Evolutionary conservation across 257 asterid genomes (phyloP).

Genomic region (Ilex asprella): DNA sequence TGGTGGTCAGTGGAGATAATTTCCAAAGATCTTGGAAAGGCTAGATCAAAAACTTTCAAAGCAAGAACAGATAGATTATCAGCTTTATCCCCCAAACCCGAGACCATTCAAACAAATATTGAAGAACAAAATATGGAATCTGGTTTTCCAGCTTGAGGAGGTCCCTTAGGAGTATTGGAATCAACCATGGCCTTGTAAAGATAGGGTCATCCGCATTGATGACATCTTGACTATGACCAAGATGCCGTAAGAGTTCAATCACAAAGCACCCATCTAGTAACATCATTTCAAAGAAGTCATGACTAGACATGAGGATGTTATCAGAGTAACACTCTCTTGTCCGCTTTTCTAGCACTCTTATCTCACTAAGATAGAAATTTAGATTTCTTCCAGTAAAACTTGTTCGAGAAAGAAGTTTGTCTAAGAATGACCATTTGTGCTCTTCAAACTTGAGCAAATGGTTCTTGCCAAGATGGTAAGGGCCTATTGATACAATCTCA

Average conservation of each 20-base stretch:
- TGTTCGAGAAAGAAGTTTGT: neutral
- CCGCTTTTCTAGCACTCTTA: neutral
- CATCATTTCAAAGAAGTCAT: slow-evolving; percentile 5
- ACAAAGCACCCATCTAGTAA: slow-evolving; percentile 1
- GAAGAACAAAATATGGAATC: too few relatives aligned
- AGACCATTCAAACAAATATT: neutral
- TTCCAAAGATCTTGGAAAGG: too few relatives aligned
- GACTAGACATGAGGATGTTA: neutral
- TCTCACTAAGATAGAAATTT: too few relatives aligned
- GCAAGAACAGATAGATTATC: too few relatives aligned
- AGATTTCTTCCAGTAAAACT: too few relatives aligned
- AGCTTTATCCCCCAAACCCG: neutral
- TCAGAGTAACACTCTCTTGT: neutral
- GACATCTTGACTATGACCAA: neutral
- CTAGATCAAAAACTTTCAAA: too few relatives aligned
- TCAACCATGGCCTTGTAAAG: neutral
- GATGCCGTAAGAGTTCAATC: neutral
- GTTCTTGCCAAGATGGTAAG: too few relatives aligned
- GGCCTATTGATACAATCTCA: too few relatives aligned
- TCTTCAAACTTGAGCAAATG: neutral
- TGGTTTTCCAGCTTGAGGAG: too few relatives aligned
- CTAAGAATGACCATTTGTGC: neutral
- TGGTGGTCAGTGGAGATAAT: too few relatives aligned
- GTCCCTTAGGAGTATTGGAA: neutral
- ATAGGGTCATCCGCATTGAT: slow-evolving; percentile 1